phyloP scores from a whole-genome alignment of 805 yeast species.

The Komagataella mondaviorum region DNA sequence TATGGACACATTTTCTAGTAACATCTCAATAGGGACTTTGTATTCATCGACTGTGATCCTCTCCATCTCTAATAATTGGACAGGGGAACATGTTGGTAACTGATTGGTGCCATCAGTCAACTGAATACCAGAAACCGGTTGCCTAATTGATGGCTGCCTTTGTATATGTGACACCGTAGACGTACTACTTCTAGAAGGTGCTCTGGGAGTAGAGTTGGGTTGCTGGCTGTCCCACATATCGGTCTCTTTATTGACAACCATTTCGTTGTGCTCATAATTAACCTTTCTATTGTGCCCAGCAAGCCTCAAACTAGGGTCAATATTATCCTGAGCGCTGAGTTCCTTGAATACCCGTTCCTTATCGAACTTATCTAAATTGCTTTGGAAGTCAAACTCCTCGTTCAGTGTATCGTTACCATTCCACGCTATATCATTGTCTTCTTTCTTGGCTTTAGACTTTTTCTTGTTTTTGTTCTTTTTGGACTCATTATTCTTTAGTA shows the following conservation, averaged over 20 bases:
- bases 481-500: constrained; percentile 10
- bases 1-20: constrained; percentile 57
- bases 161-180: not conserved
- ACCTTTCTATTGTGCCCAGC: constrained; percentile 55
- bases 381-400: constrained; percentile 76
- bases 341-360: constrained; percentile 70
- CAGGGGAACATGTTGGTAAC: constrained; percentile 60
- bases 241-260: constrained; percentile 40
- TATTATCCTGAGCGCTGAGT: constrained; percentile 48
- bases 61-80: constrained; percentile 70
- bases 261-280: constrained; percentile 59
- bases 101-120: constrained; percentile 10
- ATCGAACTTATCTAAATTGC: constrained; percentile 71
- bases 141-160: not conserved
- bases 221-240: constrained; percentile 42
- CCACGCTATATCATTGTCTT: constrained; percentile 37
- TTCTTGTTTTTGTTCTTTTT: constrained; percentile 28
- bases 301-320: constrained; percentile 46
- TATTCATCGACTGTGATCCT: constrained; percentile 40
- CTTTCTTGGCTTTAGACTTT: constrained; percentile 41
- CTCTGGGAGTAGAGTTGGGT: not conserved
- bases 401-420: constrained; percentile 29
- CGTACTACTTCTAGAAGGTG: not conserved
- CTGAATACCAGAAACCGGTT: constrained; percentile 1
- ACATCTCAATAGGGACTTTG: constrained; percentile 26